Evolutionary conservation across 108 stramenopile genomes (phyloP), one percentile per base, ranked within the genome.

Genomic region (Pseudonitzschia pungens): DNA sequence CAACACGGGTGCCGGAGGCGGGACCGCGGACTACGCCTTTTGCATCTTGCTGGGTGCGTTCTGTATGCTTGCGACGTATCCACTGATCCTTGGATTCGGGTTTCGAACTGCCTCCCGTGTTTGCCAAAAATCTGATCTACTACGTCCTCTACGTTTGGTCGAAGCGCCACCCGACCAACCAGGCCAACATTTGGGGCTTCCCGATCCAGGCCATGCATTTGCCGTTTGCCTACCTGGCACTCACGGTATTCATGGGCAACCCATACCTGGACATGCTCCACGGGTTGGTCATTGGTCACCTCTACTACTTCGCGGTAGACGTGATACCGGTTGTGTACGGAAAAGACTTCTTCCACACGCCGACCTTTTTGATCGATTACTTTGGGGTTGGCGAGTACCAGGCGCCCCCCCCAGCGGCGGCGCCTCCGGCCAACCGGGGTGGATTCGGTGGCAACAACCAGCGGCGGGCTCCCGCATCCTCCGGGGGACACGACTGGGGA

Each of bases 301-400:
- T 93, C 27, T 97, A 87, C 71, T 96, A 92, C 82, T 96, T 95
- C 78, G 77, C 91, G 71, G 91, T 87, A 29, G 93, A 95, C 64
- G 96, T 96, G 2, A 79, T 91, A 4, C 96, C 96, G 11, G 69
- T 76, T 15, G 90, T 92, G 12, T 90, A 96, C 60, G 92, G 92
- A 22, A 90, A 85, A 44, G 91, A 93, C 71, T 27, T 93, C 10
- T 52, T 96, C 71, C 78, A 83, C 48, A 96, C 96, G 7, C 96
- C 96, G 18, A 77, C 81, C 57, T 93, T 93, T 79, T 74, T 96
- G 57, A 90, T 94, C 73, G 87, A 91, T 80, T 72, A 76, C 56
- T 81, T 92, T 70, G 92, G 92, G n/a, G 73, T 89, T 27, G 92
- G 90, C 29, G 85, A 86, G 33, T 94, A 92, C 71, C 82, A 77